Base-by-base conservation (phyloP, 192 early-diverging fungal species). In the Coemansia sp. region DNA sequence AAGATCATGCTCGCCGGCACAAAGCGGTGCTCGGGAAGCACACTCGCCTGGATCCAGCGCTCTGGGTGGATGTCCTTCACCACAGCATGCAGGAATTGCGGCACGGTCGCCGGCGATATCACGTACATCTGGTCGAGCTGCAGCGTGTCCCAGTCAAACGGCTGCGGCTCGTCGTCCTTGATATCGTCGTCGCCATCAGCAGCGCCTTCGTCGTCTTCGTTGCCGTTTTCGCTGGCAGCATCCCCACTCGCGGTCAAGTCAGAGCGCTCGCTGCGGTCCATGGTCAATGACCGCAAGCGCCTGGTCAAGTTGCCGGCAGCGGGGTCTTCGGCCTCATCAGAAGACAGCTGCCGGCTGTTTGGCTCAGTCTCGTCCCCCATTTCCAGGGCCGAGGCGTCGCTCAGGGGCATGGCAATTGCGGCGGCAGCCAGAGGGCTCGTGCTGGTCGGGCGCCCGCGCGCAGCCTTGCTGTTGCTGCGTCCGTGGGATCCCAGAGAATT, bases 81-180 rank as follows among this genome's bases (percentile, higher is more conserved):
- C 14, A 85, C 80, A 0, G 81, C 79, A 42, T 87, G 67, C 29
- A 97, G 80, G 44, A 94, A 86, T 48, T 80, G 78, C 10, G 81
- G 77, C 38, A 92, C 72, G 6, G 83, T 83, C 24, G 82, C 77
- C 46, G 78, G 79, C 43, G 85, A 85, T 65, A 95, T 92, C n/a
- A 95, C 93, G 77, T 92, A 87, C 95, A 98, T 98, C 65, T 98
- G 92, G 74, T 93, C 88, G 11, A 84, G 84, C 57, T 81, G 70
- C 67, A 92, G 90, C 13, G 63, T 75, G 38, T 86, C 81, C 91
- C 91, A 98, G 46, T 86, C 79, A 67, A 89, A 92, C 7, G 56
- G 41, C 43, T 64, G 54, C 14, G 41, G 55, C 52, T 44, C 59
- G 17, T 50, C 53, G 32, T 76, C 56, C 15, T 58, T 43, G 22